Base-by-base conservation (phyloP, 208 protist species). In the Leishmania major region DNA sequence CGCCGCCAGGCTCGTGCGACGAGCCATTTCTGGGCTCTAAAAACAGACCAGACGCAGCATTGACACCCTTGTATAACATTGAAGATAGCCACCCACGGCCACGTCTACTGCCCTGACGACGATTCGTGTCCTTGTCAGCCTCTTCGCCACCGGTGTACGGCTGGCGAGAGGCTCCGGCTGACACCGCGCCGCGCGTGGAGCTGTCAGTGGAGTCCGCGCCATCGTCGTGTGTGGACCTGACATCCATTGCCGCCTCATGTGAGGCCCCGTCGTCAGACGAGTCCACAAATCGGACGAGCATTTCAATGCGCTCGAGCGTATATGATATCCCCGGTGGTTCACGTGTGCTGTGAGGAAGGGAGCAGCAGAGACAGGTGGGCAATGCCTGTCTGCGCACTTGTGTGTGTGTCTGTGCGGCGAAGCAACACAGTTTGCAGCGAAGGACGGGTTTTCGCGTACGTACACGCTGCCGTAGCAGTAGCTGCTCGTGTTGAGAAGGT, bases 211-310 rank as follows among this genome's bases (percentile, higher is more conserved):
- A 79, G 3, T 15, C 45, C 25, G 72, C 81, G 43, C 80, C 77
- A 47, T 81, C 80, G 35, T 84, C 81, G 40, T 37, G 55, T 28
- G 73, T 62, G 1, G 82, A 77, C 40, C 87, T 62, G 19, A 89
- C 62, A 19, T 88, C 79, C 45, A 97, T 70, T 60, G 84, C 67
- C 1, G 89, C 90, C 69, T 84, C 75, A 47, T 95, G 89, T 13
- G 83, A 81, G 59, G 88, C 85, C 53, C 89, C 92, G 19, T 96
- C 91, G 78, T 96, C 91, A 60, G 92, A 94, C 28, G 90, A 94
- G 70, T 97, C 94, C 11, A 88, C 62, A 77, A 97, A 97, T 62
- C 75, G 62, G 2, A 97, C 74, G 43, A 89, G 85, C 73, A 92
- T 85, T 69, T 69, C 77, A 79, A 28, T 47, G 40, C 10, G 69